Conservation (phyloP, 306 rosid species). For the Inga oerstediana region DNA sequence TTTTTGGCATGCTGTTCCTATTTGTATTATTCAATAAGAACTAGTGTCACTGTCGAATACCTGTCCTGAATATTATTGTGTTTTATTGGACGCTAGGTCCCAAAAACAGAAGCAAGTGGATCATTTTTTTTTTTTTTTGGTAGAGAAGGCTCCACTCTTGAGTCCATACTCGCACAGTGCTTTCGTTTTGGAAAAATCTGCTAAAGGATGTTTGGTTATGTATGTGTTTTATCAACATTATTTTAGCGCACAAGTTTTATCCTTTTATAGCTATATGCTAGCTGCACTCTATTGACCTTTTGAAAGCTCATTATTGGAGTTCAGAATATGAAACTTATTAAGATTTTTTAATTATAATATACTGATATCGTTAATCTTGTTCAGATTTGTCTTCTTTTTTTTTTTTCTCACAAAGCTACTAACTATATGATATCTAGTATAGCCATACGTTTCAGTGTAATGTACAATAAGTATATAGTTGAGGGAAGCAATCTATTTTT, state of each 20-base stretch:
- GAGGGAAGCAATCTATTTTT: background rate
- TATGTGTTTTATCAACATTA: background rate
- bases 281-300: background rate
- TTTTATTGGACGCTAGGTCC: slow-evolving; percentile 24
- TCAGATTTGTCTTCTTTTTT: background rate
- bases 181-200: background rate
- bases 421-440: background rate
- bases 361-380: background rate
- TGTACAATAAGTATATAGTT: background rate
- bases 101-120: slow-evolving; percentile 11
- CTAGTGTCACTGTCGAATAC: slow-evolving; percentile 1
- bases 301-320: background rate
- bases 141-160: background rate
- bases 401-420: background rate
- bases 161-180: background rate
- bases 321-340: background rate
- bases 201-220: background rate
- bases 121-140: background rate
- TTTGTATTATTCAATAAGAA: background rate
- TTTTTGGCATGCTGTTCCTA: background rate
- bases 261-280: slow-evolving; percentile 4
- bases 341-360: background rate
- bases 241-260: slow-evolving; percentile 14
- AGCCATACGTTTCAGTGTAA: background rate
- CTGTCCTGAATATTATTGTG: slow-evolving; percentile 11